phyloP scores from a whole-genome alignment of 805 yeast species.

The Nakazawaea wyomingensis region DNA sequence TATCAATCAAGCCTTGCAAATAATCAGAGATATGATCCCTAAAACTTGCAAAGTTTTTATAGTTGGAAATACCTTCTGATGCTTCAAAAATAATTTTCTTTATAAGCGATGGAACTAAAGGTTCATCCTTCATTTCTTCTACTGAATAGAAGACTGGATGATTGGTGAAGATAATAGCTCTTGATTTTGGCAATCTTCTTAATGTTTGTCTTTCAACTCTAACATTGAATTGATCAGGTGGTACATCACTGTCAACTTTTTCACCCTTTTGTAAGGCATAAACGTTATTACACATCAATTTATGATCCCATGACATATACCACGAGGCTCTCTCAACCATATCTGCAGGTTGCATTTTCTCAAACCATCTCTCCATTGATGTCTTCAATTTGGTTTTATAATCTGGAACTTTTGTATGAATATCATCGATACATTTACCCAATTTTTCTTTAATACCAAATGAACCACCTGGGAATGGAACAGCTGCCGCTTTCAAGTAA shows the following conservation, averaged over 20 bases:
- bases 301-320: slow-evolving; percentile 73
- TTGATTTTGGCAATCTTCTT: slow-evolving; percentile 57
- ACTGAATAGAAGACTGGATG: slow-evolving; percentile 76
- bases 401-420: slow-evolving; percentile 67
- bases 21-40: slow-evolving; percentile 57
- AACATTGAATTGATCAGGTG: slow-evolving; percentile 53
- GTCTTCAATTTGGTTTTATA: slow-evolving; percentile 58
- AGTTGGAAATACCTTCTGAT: slow-evolving; percentile 59
- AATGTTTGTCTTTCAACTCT: slow-evolving; percentile 72
- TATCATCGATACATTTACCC: slow-evolving; percentile 57
- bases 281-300: slow-evolving; percentile 49
- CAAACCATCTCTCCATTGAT: slow-evolving; percentile 73
- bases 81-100: slow-evolving; percentile 61
- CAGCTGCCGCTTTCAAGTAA: slow-evolving; percentile 68
- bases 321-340: slow-evolving; percentile 73
- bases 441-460: slow-evolving; percentile 57
- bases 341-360: slow-evolving; percentile 50
- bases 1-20: slow-evolving; percentile 48
- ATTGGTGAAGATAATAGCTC: slow-evolving; percentile 67
- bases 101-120: slow-evolving; percentile 62
- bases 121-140: slow-evolving; percentile 80
- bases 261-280: slow-evolving; percentile 45
- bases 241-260: slow-evolving; percentile 36
- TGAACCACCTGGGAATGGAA: slow-evolving; percentile 76
- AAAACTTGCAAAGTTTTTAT: slow-evolving; percentile 54